Base-by-base conservation (phyloP, 1,139 yeast species). In the Eremothecium cymbalariae region DNA sequence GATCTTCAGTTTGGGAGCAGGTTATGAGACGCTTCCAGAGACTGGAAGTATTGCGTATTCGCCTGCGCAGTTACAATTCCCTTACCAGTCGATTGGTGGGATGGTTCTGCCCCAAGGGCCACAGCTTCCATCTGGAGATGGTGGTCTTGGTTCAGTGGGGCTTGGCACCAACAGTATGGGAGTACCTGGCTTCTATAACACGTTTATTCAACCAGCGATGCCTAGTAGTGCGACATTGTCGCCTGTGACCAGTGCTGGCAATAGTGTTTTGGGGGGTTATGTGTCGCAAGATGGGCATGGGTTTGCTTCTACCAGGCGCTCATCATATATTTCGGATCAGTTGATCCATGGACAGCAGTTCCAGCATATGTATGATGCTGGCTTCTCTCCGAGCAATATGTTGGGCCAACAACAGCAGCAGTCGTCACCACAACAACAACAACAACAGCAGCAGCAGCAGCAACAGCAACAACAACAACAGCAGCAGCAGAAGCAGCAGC, bases 311-410 rank as follows among this genome's bases (percentile, higher is more conserved):
- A 47, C 48, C 16, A 44, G 58, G 33, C 47, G 60, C 34, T 53
- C 60, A 4, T 55, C 60, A 13, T 54, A 54, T 38, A 54, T 55
- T 20, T 44, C 59, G 2, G 60, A 55, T 32, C 42, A 56, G 4
- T 37, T 51, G 16, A 50, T 55, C 28, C 55, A 51, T 34, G 45
- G 50, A 20, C 37, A 39, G 18, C 41, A 32, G 31, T 33, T 30
- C 26, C 32, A 23, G 21, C 25, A 38, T 11, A n/a, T n/a, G n/a
- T n/a, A n/a, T n/a, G n/a, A n/a, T n/a, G n/a, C n/a, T n/a, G n/a
- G n/a, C n/a, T n/a, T n/a, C n/a, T n/a, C n/a, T n/a, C n/a, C n/a
- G n/a, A n/a, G n/a, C n/a, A n/a, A n/a, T n/a, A n/a, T n/a, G n/a
- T n/a, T n/a, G n/a, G 36, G 35, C 6, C 31, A 24, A 5, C 23